Percentiles rank a stretch among this genome's conserved stretches.
phyloP scores from a whole-genome alignment of 2,329 filamentous ascomycete species.

The Rutstroemia sp. region DNA sequence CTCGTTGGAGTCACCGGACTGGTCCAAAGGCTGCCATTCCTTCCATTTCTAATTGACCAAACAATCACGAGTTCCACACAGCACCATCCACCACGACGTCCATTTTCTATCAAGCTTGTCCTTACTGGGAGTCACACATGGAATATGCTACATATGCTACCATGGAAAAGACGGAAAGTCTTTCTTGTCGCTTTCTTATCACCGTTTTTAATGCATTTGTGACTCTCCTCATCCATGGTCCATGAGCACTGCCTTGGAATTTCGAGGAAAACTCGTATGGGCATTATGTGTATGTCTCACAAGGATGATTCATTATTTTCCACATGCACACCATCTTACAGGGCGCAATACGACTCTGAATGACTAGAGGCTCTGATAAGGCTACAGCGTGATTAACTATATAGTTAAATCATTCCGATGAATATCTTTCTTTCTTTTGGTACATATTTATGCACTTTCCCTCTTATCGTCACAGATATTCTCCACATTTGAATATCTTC shows the following conservation, averaged over 20 bases:
- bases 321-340: conserved; percentile 16
- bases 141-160: no score
- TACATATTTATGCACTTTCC: conserved; percentile 5
- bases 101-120: conserved; percentile 2
- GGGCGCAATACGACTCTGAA: conserved; percentile 19
- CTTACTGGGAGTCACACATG: conserved; percentile 11
- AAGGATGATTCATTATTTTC: conserved; percentile 21
- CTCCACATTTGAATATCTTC: neutral
- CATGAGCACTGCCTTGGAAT: neutral
- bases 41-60: conserved; percentile 3
- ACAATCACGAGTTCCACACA: conserved; percentile 8
- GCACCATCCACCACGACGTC: neutral
- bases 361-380: conserved; percentile 16
- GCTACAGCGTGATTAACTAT: conserved; percentile 23
- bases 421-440: conserved; percentile 11
- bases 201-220: neutral
- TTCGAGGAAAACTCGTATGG: conserved; percentile 4
- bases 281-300: conserved; percentile 18
- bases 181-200: conserved; percentile 37
- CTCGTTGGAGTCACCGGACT: conserved; percentile 2
- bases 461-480: neutral
- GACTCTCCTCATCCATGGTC: neutral
- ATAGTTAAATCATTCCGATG: conserved; percentile 12
- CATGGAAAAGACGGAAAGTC: neutral
- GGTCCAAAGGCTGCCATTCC: neutral